Evolutionary conservation across 306 rosid genomes (phyloP).

Genomic region (Sicyos edulis): DNA sequence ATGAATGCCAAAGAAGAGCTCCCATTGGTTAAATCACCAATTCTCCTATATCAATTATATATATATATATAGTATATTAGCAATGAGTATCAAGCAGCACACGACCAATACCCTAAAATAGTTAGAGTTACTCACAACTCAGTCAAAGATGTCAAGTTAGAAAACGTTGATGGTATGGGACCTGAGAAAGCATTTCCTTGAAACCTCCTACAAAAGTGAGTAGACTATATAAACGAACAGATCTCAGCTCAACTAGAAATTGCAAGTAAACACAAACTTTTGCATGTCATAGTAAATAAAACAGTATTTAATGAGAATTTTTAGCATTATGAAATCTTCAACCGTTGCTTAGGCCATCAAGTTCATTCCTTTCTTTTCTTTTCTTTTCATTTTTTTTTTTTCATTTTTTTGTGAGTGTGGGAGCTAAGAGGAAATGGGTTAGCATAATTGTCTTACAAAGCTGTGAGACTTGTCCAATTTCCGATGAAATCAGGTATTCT

Average conservation of each 20-base stretch:
- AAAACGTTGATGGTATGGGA: slow-evolving; percentile 56
- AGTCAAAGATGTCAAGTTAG: slow-evolving; percentile 54
- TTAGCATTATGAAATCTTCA: background rate
- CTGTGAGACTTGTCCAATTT: slow-evolving; percentile 46
- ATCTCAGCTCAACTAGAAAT: background rate
- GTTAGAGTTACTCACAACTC: slow-evolving; percentile 52
- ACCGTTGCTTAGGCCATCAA: too few species aligned
- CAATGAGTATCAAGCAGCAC: background rate
- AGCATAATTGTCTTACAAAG: slow-evolving; percentile 48
- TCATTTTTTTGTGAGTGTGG: background rate
- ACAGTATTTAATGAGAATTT: background rate
- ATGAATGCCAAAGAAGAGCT: slow-evolving; percentile 65
- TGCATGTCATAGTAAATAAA: background rate
- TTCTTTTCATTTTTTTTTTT: background rate
- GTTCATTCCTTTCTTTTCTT: too few species aligned
- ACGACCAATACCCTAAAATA: background rate
- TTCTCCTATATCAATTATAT: slow-evolving; percentile 37
- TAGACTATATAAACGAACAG: background rate
- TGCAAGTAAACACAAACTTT: background rate
- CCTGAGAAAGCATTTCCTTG: slow-evolving; percentile 78
- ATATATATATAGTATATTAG: slow-evolving; percentile 25
- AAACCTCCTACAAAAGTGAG: slow-evolving; percentile 48
- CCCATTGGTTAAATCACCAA: slow-evolving; percentile 57
- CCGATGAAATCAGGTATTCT: slow-evolving; percentile 72
- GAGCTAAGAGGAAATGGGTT: background rate